Evolutionary conservation across 352 stramenopile genomes (phyloP), one percentile per base, ranked within the genome.

Genomic region (Phytophthora pseudosyringae): DNA sequence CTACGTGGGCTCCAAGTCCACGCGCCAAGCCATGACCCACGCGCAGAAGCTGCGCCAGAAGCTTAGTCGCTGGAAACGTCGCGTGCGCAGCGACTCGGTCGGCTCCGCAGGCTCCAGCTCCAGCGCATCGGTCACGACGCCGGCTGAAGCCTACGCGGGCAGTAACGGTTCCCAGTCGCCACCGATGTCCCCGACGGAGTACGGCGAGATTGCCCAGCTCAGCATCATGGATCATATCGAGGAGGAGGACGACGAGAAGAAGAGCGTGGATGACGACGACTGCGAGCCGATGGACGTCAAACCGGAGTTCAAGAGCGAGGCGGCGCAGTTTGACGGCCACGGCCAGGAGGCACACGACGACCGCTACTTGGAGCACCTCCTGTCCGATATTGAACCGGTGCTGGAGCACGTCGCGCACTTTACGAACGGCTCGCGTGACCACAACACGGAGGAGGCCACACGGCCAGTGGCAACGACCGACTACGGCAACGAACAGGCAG

Each of bases 31-130:
- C 12, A 87, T 88, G 77, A 90, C 81, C 4, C 78, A 88, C 50
- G 81, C 76, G 56, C 81, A 90, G 61, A 90, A 90, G 64, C 70
- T 88, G 38, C 76, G 81, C 3, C 79, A 88, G 70, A 90, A 90
- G 52, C 76, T 90, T 50, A 76, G 50, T 51, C 78, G 78, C 25
- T 88, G 77, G 76, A 81, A 82, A 46, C 73, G 75, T 33, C 77
- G 77, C 41, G 73, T 86, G 16, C 75, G 69, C 43, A 73, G 69
- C 36, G 64, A 80, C 29, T 69, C 71, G 38, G 55, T 70, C 10
- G 52, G 63, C 31, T 69, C 54, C 0, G 43, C 47, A 0, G 62
- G 61, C 3, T 62, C 62, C 44, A 71, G 70, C n/a, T 73, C 52
- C 3, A 80, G 55, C 56, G 51, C 54, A 11, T 65, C 67, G 5